phyloP scores from a whole-genome alignment of 371 early-diverging fungal genomes.

The Dichotomocladium elegans region DNA sequence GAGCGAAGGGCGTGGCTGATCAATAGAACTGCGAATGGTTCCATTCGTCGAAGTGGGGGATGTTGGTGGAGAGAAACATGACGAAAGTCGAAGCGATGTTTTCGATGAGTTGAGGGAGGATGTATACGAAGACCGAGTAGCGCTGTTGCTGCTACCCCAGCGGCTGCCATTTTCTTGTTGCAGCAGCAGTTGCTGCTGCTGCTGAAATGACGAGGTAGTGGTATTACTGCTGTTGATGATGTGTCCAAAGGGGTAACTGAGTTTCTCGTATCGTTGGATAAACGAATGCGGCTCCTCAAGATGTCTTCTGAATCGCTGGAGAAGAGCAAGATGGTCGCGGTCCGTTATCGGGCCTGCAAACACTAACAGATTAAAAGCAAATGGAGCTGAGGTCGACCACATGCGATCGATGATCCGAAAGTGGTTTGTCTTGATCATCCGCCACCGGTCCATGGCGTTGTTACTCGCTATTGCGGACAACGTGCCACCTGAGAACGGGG shows the following conservation, averaged over 20 bases:
- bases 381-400: constrained; percentile 2
- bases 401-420: constrained; percentile 24
- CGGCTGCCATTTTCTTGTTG: neutral
- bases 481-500: neutral
- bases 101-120: constrained; percentile 33
- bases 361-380: constrained; percentile 25
- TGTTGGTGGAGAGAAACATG: constrained; percentile 43
- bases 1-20: constrained; percentile 5
- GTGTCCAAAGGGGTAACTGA: neutral
- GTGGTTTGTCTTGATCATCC: constrained; percentile 26
- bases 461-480: too few relatives aligned
- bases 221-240: too few relatives aligned
- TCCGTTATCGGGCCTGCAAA: constrained; percentile 27
- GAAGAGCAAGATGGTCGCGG: constrained; percentile 13
- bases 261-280: constrained; percentile 7
- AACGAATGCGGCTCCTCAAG: constrained; percentile 24
- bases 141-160: neutral
- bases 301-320: constrained; percentile 13
- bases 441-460: constrained; percentile 43
- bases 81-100: constrained; percentile 26
- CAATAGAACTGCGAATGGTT: constrained; percentile 2
- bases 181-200: neutral
- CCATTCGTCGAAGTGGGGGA: neutral
- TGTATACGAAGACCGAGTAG: constrained; percentile 1
- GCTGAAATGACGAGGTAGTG: neutral